Evolutionary conservation across 2,329 filamentous ascomycete species (phyloP).

Genomic region (Claviceps sorghi): DNA sequence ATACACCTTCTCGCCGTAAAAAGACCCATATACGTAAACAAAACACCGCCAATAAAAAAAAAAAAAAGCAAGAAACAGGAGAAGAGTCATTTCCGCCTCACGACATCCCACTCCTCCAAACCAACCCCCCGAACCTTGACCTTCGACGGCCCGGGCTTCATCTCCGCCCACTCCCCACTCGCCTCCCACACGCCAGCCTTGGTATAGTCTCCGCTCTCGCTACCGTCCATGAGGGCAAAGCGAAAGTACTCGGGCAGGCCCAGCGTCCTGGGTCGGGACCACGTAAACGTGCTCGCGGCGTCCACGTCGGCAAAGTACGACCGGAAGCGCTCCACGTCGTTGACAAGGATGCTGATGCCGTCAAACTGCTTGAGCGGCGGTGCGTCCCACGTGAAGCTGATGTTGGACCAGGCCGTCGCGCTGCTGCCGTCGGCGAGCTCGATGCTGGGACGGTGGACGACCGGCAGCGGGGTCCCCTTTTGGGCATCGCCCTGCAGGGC

Average conservation of each 20-base stretch:
- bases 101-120: not conserved
- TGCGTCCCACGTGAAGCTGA: constrained; percentile 43
- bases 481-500: constrained; percentile 57
- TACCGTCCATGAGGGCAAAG: constrained; percentile 59
- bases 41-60: not conserved
- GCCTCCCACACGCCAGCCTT: constrained; percentile 57
- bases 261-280: constrained; percentile 34
- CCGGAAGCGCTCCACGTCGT: constrained; percentile 72
- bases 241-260: constrained; percentile 57
- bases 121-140: constrained; percentile 15
- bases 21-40: too few relatives aligned
- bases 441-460: constrained; percentile 32
- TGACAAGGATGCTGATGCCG: constrained; percentile 67
- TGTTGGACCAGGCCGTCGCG: constrained; percentile 40
- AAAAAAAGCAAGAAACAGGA: not conserved
- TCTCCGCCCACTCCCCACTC: constrained; percentile 50
- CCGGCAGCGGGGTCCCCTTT: constrained; percentile 46
- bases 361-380: constrained; percentile 42
- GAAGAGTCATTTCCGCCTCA: not conserved
- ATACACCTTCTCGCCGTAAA: too few relatives aligned
- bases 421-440: constrained; percentile 23
- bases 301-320: constrained; percentile 48
- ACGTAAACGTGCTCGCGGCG: constrained; percentile 35
- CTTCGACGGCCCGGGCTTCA: constrained; percentile 46
- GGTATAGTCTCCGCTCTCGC: constrained; percentile 53